Evolutionary conservation across 2,329 filamentous ascomycete genomes (phyloP).

Genomic region (Epichloe brachyelytri): DNA sequence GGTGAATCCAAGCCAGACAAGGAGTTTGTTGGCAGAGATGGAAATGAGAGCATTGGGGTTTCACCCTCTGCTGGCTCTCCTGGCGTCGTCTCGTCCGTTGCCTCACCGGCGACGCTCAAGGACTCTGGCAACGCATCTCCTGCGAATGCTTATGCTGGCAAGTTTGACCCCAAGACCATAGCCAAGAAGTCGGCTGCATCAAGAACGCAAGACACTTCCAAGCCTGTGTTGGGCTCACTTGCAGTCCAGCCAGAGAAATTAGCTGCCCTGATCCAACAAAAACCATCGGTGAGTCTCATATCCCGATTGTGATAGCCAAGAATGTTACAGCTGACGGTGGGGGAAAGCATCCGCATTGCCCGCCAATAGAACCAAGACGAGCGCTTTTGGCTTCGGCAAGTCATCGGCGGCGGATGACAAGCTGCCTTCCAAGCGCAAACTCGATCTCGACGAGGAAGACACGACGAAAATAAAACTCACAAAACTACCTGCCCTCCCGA

Average conservation of each 20-base stretch:
- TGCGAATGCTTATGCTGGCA: slow-evolving; percentile 53
- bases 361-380: slow-evolving; percentile 61
- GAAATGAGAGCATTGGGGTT: slow-evolving; percentile 50
- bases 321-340: not conserved
- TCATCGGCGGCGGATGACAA: slow-evolving; percentile 56
- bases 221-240: slow-evolving; percentile 34
- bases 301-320: not conserved
- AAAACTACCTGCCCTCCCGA: slow-evolving; percentile 68
- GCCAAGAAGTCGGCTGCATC: slow-evolving; percentile 62
- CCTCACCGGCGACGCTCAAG: slow-evolving; percentile 32
- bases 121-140: slow-evolving; percentile 36
- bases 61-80: slow-evolving; percentile 35
- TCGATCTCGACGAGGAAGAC: slow-evolving; percentile 83
- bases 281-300: slow-evolving; percentile 21
- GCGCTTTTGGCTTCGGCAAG: slow-evolving; percentile 74
- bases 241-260: slow-evolving; percentile 25
- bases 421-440: slow-evolving; percentile 54
- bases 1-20: slow-evolving; percentile 49
- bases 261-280: slow-evolving; percentile 19
- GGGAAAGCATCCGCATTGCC: slow-evolving; percentile 40
- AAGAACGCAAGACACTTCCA: slow-evolving; percentile 39
- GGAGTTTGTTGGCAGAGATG: slow-evolving; percentile 59
- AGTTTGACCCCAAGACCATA: slow-evolving; percentile 79
- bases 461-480: slow-evolving; percentile 77
- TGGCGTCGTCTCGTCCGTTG: slow-evolving; percentile 34